Conservation (phyloP, 108 stramenopile genomes). For the Schizochytrium sp. region DNA sequence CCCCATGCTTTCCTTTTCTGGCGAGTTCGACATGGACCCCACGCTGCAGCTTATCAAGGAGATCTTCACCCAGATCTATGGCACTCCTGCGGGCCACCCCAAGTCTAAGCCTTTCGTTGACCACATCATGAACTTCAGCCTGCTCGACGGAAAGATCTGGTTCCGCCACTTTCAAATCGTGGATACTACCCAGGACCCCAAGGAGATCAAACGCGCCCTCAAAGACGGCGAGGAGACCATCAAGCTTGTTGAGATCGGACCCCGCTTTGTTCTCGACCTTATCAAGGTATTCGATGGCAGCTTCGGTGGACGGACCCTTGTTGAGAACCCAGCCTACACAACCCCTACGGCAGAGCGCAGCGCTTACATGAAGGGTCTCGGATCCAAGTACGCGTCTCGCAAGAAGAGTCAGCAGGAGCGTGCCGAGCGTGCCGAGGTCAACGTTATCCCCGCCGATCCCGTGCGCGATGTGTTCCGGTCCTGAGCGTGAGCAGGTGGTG, state of each 20-base stretch:
- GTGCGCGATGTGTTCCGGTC: constrained; percentile 46
- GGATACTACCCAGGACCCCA: constrained; percentile 76
- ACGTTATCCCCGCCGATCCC: constrained; percentile 23
- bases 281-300: constrained; percentile 96
- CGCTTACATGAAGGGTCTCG: constrained; percentile 82
- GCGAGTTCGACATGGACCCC: constrained; percentile 79
- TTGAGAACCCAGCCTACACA: constrained; percentile 89
- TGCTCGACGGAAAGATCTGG: constrained; percentile 97
- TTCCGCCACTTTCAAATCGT: constrained; percentile 97
- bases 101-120: constrained; percentile 99
- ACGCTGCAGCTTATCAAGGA: constrained; percentile 88
- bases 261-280: constrained; percentile 95
- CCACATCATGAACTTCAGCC: constrained; percentile 93
- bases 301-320: constrained; percentile 97
- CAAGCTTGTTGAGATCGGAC: constrained; percentile 97
- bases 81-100: constrained; percentile 95
- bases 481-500: neutral
- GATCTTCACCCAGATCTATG: constrained; percentile 93
- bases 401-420: constrained; percentile 81
- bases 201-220: constrained; percentile 84
- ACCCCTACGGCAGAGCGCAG: constrained; percentile 90
- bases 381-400: constrained; percentile 81
- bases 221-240: constrained; percentile 85
- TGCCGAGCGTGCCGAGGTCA: neutral
- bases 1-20: constrained; percentile 93